Evolutionary conservation across 2,329 filamentous ascomycete species (phyloP).

Genomic region (Bipolaris victoriae): DNA sequence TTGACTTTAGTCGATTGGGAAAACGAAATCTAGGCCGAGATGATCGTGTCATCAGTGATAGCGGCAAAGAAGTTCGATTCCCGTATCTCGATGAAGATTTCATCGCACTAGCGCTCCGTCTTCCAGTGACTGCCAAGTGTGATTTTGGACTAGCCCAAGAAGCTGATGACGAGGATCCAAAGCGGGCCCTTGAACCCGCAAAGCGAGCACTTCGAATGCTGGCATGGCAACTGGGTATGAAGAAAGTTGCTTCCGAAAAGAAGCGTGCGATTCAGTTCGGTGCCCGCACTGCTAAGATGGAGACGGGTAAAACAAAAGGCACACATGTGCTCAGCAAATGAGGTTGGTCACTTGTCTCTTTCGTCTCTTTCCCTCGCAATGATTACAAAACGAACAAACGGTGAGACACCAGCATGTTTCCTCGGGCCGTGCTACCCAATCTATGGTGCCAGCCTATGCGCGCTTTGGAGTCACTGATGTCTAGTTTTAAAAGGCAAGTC

Average conservation of each 20-base stretch:
- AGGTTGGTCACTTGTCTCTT: conserved; percentile 26
- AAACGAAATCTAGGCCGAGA: conserved; percentile 95
- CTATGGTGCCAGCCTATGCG: conserved; percentile 8
- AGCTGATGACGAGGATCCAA: conserved; percentile 27
- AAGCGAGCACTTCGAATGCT: conserved; percentile 82
- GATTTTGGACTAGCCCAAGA: conserved; percentile 67
- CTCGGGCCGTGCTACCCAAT: conserved; percentile 18
- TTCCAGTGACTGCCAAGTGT: conserved; percentile 83
- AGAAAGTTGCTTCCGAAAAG: conserved; percentile 77
- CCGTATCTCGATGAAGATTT: conserved; percentile 89
- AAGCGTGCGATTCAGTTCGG: conserved; percentile 77
- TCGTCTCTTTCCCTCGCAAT: conserved; percentile 25
- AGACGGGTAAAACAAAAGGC: conserved; percentile 56
- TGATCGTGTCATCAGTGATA: conserved; percentile 87
- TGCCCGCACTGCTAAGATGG: conserved; percentile 52
- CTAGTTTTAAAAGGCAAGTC: conserved; percentile 43
- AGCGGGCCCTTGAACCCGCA: conserved; percentile 68
- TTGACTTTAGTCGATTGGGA: conserved; percentile 85
- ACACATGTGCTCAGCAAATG: conserved; percentile 51
- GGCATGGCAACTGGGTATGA: conserved; percentile 75
- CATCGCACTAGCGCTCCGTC: conserved; percentile 77
- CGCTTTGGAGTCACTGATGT: conserved; percentile 33
- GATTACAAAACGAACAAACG: conserved; percentile 40
- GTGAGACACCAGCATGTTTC: conserved; percentile 31
- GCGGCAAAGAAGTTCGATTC: conserved; percentile 86